Conservation (phyloP, 2,329 filamentous ascomycete species). For the Aureobasidium zeae region DNA sequence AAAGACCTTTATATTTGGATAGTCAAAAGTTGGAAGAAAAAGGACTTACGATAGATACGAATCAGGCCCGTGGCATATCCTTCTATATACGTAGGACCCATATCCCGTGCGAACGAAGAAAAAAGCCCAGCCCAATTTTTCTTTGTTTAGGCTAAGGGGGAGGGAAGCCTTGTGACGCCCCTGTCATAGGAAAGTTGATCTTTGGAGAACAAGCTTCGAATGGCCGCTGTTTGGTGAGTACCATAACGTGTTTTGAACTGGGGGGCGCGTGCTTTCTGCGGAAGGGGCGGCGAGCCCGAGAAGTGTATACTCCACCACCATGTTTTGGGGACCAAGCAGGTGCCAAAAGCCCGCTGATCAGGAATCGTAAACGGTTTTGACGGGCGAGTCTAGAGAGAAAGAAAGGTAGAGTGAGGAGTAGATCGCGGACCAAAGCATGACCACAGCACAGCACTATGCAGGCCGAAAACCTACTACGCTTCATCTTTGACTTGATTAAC, state of each 20-base stretch:
- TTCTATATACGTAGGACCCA: conserved; percentile 14
- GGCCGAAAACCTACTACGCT: too few species aligned
- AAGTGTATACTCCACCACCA: conserved; percentile 13
- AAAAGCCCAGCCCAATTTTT: too few species aligned
- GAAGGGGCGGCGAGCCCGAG: conserved; percentile 13
- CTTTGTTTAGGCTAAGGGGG: conserved; percentile 12
- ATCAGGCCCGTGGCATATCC: conserved; percentile 11
- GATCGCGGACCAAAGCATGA: too few species aligned
- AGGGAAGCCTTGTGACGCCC: conserved; percentile 14
- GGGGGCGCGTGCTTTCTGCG: conserved; percentile 7
- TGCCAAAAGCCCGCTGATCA: conserved; percentile 8
- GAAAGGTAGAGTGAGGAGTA: not conserved
- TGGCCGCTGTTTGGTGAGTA: conserved; percentile 13
- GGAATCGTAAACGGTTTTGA: conserved; percentile 4
- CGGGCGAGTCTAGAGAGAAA: not conserved
- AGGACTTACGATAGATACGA: conserved; percentile 16
- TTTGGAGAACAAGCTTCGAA: conserved; percentile 13
- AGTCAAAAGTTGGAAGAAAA: too few species aligned
- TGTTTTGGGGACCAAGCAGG: conserved; percentile 11
- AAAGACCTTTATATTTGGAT: too few species aligned
- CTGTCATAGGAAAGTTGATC: conserved; percentile 12
- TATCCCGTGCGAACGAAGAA: conserved; percentile 12
- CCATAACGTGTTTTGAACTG: conserved; percentile 13
- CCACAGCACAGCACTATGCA: too few species aligned
- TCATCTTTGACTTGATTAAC: too few species aligned